Conservation (phyloP, 306 rosid species). For the Vicia sativa region DNA sequence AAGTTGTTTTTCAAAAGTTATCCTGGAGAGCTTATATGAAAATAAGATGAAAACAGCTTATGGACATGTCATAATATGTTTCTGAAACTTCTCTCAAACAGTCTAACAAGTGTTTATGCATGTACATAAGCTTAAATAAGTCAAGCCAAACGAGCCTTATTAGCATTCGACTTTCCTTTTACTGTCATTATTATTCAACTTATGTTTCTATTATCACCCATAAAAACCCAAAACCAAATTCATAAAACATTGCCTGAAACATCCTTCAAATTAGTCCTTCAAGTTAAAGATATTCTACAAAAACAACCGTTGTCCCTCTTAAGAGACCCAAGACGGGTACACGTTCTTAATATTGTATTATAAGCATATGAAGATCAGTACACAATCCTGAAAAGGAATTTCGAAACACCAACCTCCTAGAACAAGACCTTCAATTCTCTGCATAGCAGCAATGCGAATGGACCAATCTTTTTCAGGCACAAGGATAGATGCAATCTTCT, state of each 20-base stretch:
- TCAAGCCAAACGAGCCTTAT: neutral
- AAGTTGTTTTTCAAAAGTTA: neutral
- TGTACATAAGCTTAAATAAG: neutral
- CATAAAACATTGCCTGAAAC: constrained; percentile 11
- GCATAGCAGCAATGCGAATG: constrained; percentile 91
- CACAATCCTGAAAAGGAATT: constrained; percentile 25
- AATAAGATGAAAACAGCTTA: neutral
- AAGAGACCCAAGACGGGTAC: constrained; percentile 15
- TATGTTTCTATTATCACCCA: neutral
- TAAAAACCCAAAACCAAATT: constrained; percentile 32
- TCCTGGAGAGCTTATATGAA: neutral
- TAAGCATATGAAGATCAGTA: constrained; percentile 24
- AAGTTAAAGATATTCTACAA: constrained; percentile 31
- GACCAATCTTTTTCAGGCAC: constrained; percentile 99
- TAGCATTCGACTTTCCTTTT: constrained; percentile 20
- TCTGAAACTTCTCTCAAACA: neutral
- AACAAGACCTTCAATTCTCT: constrained; percentile 91
- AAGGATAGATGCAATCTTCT: constrained; percentile 87
- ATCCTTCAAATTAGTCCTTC: constrained; percentile 7
- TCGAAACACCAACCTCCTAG: constrained; percentile 73
- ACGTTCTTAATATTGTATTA: constrained; percentile 23
- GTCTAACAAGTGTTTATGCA: neutral
- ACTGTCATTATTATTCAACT: constrained; percentile 12
- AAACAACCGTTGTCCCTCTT: constrained; percentile 6
- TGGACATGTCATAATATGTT: neutral